Base-by-base conservation (phyloP, 2,329 filamentous ascomycete genomes). In the Epichloe elymi region DNA sequence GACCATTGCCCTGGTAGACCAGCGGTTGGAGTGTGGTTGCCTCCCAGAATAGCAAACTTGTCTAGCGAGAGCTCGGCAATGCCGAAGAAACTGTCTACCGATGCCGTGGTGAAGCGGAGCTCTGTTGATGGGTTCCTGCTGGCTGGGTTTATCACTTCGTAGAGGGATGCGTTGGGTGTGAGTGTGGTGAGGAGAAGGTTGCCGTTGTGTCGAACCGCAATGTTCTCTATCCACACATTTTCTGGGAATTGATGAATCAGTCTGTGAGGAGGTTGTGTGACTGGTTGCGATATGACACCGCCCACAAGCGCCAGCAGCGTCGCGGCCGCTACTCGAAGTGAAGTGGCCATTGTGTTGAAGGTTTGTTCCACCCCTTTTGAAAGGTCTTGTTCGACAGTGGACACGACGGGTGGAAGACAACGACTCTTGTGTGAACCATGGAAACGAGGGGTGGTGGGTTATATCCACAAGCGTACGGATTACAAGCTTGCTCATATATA, bases 131-230 rank as follows among this genome's bases (percentile, higher is more conserved):
- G 37, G 1, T 40, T 40, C 7, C 3, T 6, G 38, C 26, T 40
- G 30, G 20, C 26, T 14, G 52, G 50, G 3, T 39, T 33, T 3
- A 38, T 5, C 2, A 54, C 20, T 14, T 49, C 33, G 19, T 49
- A 43, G 6, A 54, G 17, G 3, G 52, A 44, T 5, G 46, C 52
- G 1, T 47, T 46, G 17, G 52, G 52, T 7, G 36, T 20, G 6
- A 47, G 36, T 1, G 48, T 49, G 17, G 47, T 54, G 38, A 52
- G 30, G 14, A 54, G 50, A 10, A 54, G 42, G 12, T 54, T 39
- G 15, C 52, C 50, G 38, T 54, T 54, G 14, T 5, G 23, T 11
- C 52, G 46, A 12, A 52, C 50, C 5, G 52, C 52, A 14, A 54
- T 47, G 39, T 54, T 52, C 17, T 54, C 52, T 10, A 52, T 20